Evolutionary conservation across 1,139 yeast species (phyloP), one percentile per base, ranked within the genome.

Genomic region (Hansenula sp.): DNA sequence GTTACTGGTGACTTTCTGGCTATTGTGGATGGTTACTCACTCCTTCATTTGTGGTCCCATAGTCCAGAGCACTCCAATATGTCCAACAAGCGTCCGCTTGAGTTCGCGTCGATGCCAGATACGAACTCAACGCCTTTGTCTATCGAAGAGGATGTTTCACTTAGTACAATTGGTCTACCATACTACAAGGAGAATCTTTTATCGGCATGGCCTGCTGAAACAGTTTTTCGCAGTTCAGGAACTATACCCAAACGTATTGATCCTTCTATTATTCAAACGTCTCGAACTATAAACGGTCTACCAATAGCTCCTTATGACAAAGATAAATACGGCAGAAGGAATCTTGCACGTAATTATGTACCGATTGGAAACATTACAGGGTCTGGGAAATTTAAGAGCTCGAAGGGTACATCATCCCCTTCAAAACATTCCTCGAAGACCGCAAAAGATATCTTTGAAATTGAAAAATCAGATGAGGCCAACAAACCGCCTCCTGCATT

Each of bases 141-240:
- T 45, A 53, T 71, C 11, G 70, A 70, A 39, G 67, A 77, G 36
- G 67, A 66, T 9, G 57, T 65, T 12, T 91, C 97, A 0, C 67
- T 93, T 42, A 83, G 83, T 38, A 61, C 79, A 1, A 71, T 93
- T 1, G 97, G 97, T 9, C 70, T 93, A 79, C 98, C 99, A 0
- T 89, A 84, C 58, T 93, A 89, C 61, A 81, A 80, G 49, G 90
- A 86, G 40, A 77, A 78, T 42, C 71, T 94, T 21, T 69, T 91
- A 13, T 89, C 97, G 0, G 84, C 89, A 17, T 91, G 91, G 88
- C 84, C 90, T 0, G 58, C 72, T 2, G 83, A 82, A 45, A 62
- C 76, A 50, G 70, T 76, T 18, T 85, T 84, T 58, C 59, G 77
- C 66, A 63, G 67, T 44, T 70, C 81, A 52, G 77, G 78, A 8